phyloP scores from a whole-genome alignment of 768 basidiomycete genomes.

The Phanerochaete carnosa region DNA sequence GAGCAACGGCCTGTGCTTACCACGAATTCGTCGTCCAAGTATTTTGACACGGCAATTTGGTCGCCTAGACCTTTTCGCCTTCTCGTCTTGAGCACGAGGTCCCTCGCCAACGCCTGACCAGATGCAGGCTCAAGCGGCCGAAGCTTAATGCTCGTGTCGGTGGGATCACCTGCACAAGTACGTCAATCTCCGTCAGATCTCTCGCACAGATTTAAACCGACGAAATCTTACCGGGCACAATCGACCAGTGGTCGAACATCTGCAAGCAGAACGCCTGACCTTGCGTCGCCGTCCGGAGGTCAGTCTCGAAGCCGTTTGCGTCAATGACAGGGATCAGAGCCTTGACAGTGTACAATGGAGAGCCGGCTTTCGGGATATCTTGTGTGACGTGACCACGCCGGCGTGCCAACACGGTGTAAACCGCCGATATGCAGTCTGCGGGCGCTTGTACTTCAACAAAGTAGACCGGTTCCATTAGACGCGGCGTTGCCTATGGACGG shows the following conservation, averaged over 20 bases:
- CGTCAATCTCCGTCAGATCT: constrained; percentile 16
- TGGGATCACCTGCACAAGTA: constrained; percentile 77
- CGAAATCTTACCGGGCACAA: constrained; percentile 79
- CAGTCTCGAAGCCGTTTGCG: constrained; percentile 98
- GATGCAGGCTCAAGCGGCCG: constrained; percentile 96
- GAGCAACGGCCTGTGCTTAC: constrained; percentile 39
- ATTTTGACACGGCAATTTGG: constrained; percentile 96
- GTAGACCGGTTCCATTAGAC: constrained; percentile 96
- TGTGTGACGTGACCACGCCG: constrained; percentile 99
- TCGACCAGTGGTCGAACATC: constrained; percentile 98
- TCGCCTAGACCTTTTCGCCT: constrained; percentile 95
- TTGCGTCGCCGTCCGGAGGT: constrained; percentile 94
- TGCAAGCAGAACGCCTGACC: constrained; percentile 99
- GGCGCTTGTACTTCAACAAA: constrained; percentile 99
- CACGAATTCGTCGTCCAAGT: constrained; percentile 96
- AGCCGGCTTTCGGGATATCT: constrained; percentile 97
- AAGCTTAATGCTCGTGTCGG: constrained; percentile 94
- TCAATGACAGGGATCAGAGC: constrained; percentile 98
- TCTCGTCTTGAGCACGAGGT: constrained; percentile 94
- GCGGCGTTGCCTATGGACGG: constrained; percentile 74
- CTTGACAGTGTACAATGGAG: constrained; percentile 96
- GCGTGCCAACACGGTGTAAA: constrained; percentile 97
- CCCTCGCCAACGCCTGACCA: constrained; percentile 90
- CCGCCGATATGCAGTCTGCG: constrained; percentile 96
- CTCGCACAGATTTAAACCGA: neutral